Conservation (phyloP, 306 rosid species). For the Begonia masoniana region DNA sequence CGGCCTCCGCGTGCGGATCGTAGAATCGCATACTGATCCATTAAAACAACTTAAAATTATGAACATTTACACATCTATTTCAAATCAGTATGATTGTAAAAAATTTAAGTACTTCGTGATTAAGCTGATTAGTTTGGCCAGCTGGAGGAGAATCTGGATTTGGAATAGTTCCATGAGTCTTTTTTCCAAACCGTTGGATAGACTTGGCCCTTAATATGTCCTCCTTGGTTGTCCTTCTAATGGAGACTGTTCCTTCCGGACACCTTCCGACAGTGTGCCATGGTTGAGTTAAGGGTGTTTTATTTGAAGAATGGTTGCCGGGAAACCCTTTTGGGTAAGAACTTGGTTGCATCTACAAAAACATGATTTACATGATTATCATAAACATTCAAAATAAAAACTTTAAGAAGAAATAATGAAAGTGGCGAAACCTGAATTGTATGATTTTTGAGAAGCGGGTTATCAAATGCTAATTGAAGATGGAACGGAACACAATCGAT, state of each 20-base stretch:
- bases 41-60: no score
- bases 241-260: constrained; percentile 70
- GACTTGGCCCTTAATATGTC: constrained; percentile 81
- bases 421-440: constrained; percentile 37
- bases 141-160: constrained; percentile 76
- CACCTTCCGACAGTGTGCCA: constrained; percentile 86
- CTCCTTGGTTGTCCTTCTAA: constrained; percentile 69
- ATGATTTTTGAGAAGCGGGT: constrained; percentile 88
- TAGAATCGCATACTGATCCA: constrained; percentile 70
- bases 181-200: constrained; percentile 69
- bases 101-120: constrained; percentile 63
- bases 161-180: constrained; percentile 59
- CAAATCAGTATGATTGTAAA: neutral
- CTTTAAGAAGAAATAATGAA: no score
- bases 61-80: no score
- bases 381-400: neutral
- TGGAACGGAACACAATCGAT: constrained; percentile 79
- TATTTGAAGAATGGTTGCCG: constrained; percentile 34
- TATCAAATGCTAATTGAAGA: constrained; percentile 91
- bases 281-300: constrained; percentile 39
- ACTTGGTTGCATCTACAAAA: constrained; percentile 51
- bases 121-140: constrained; percentile 70
- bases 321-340: constrained; percentile 77
- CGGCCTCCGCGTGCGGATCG: constrained; percentile 85
- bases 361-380: no score